These are phyloP conservation scores for Stereocaulon alpinum DNA, from an alignment of 495 filamentous ascomycete species.

Conservation along the genomic window DNA sequence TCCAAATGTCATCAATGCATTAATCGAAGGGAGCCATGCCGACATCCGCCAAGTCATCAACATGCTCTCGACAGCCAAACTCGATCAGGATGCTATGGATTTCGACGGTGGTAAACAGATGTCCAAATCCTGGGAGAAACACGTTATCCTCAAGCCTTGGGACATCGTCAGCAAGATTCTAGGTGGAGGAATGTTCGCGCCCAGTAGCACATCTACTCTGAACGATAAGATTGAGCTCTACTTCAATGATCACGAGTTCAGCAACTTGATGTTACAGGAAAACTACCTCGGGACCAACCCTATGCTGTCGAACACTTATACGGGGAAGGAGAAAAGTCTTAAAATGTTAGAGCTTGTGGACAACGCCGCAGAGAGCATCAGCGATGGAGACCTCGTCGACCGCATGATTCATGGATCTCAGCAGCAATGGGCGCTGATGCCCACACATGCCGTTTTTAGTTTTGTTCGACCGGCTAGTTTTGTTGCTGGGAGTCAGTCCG, in stretches of 20 bases:
- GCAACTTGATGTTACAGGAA: conserved; percentile 93
- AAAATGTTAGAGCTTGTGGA: conserved; percentile 77
- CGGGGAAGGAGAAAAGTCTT: conserved; percentile 56
- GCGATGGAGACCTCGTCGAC: conserved; percentile 93
- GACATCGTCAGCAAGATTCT: conserved; percentile 92
- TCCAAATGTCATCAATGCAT: conserved; percentile 74
- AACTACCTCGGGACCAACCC: conserved; percentile 86
- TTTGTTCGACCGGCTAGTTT: conserved; percentile 89
- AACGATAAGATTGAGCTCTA: conserved; percentile 98
- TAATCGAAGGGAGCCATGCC: conserved; percentile 88
- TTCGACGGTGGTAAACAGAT: conserved; percentile 79
- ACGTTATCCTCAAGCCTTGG: conserved; percentile 93
- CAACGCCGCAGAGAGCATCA: conserved; percentile 86
- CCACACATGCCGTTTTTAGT: conserved; percentile 91
- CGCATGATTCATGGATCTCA: conserved; percentile 97
- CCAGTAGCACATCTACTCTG: conserved; percentile 67
- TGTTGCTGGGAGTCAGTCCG: conserved; percentile 61
- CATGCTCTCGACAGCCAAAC: conserved; percentile 89
- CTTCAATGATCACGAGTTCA: conserved; percentile 98
- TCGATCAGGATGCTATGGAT: conserved; percentile 68
- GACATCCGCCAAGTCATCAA: conserved; percentile 98
- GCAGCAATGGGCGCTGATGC: conserved; percentile 98
- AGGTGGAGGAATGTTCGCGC: conserved; percentile 73
- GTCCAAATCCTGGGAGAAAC: conserved; percentile 97
- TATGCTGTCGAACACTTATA: conserved; percentile 43